Evolutionary conservation across 2,329 filamentous ascomycete genomes (phyloP), one percentile per base, ranked within the genome.

Genomic region (Neoascochyta sp.): DNA sequence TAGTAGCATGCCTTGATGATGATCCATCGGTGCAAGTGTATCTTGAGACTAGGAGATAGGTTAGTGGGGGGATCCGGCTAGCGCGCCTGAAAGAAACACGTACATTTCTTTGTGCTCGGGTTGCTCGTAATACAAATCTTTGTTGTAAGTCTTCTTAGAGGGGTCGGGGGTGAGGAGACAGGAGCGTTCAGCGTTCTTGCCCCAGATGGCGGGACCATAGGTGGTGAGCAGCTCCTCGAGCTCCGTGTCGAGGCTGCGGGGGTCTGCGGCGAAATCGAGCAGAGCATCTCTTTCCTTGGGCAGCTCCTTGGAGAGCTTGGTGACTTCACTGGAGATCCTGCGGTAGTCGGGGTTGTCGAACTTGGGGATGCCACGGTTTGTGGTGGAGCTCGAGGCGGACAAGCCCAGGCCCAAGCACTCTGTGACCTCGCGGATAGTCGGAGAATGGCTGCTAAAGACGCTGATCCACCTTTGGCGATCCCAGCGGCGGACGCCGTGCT

Each of bases 1-100:
- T 59, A 60, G 31, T 62, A 60, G 41, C 57, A 62, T 16, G 57
- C 57, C 41, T 62, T 62, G 54, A 62, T 60, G 47, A 60, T 55
- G 41, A 62, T 58, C 57, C 57, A 62, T 34, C 57, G 54, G 35
- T 62, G 57, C 41, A 62, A 42, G 27, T 62, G 57, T 26, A 57
- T 54, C 34, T 60, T 58, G 29, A 62, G 53, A 22, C 56, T 58
- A 30, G 5, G 37, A 17, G 12, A 26, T 21, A 9, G 8, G 11
- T 34, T 17, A 38, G 30, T 9, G 16, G 11, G 12, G 18, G 12
- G 7, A 15, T n/a, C 3, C 3, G 13, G 9, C 14, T 7, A 16
- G 1, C 20, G 12, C n/a, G 24, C 18, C 15, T 13, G 9, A 19
- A 8, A 12, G 12, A 14, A 16, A 23, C 27, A 36, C 54, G 49